Conservation (phyloP, 495 filamentous ascomycete genomes). For the Filosporella fistucella region DNA sequence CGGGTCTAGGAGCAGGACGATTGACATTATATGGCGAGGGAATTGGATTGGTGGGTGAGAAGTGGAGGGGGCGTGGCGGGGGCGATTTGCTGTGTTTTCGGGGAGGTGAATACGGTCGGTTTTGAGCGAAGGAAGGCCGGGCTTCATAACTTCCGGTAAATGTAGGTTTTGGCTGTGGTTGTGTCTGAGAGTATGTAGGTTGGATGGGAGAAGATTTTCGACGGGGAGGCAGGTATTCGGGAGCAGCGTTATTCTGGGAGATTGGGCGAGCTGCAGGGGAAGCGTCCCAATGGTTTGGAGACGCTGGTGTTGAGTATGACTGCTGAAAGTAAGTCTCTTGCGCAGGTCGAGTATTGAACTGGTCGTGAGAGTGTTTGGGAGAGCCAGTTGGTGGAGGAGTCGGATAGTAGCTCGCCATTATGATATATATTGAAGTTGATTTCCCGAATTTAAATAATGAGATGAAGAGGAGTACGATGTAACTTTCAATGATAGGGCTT, state of each 20-base stretch:
- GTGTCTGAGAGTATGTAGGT: not conserved
- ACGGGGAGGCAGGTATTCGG: slow-evolving; percentile 4
- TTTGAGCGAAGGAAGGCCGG: not conserved
- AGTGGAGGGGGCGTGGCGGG: slow-evolving; percentile 16
- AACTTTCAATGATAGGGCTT: too few species aligned
- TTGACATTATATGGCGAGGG: slow-evolving; percentile 14
- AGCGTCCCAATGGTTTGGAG: slow-evolving; percentile 8
- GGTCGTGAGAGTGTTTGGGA: slow-evolving; percentile 7
- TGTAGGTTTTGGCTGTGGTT: not conserved
- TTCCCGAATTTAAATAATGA: too few species aligned
- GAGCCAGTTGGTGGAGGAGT: slow-evolving; percentile 20
- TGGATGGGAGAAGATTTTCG: slow-evolving; percentile 7
- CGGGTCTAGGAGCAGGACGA: slow-evolving; percentile 14
- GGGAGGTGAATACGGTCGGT: not conserved
- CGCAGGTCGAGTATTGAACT: not conserved
- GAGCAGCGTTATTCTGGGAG: not conserved
- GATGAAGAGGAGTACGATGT: too few species aligned
- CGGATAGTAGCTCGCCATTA: slow-evolving; percentile 14
- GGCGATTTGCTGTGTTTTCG: not conserved
- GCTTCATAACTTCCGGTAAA: not conserved
- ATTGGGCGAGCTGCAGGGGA: not conserved
- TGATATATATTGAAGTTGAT: too few species aligned
- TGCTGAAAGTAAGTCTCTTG: slow-evolving; percentile 16
- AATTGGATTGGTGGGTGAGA: slow-evolving; percentile 14
- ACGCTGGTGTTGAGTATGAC: slow-evolving; percentile 6